Evolutionary conservation across 1,284 basidiomycete genomes (phyloP), one percentile per base, ranked within the genome.

Genomic region (Trametes polyzona): DNA sequence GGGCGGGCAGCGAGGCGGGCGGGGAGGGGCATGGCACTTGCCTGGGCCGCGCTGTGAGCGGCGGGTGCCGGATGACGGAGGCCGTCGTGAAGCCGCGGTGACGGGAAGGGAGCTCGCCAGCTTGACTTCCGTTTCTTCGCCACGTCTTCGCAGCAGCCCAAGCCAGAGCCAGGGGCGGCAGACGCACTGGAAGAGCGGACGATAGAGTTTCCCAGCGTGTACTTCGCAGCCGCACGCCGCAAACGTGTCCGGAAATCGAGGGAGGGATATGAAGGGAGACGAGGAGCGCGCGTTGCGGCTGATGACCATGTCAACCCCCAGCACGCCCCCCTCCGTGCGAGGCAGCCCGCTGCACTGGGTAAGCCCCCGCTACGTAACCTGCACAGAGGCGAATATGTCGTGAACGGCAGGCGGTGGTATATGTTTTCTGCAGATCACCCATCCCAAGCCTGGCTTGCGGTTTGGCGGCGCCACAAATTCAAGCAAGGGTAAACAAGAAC

Each of bases 401-500:
- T 51, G 52, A 26, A 32, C n/a, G n/a, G n/a, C n/a, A n/a, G n/a
- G 46, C 14, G 14, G n/a, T 26, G 16, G 23, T 39, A 54, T 58
- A 24, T 53, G 41, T 46, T 47, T 29, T 36, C 24, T 32, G 48
- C 61, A 66, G 65, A 63, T 69, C 44, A 55, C 70, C 17, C 57
- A 66, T 53, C 70, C 70, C 59, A 71, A 65, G 61, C 70, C 70
- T 30, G 62, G 52, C 48, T 52, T 68, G 52, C 59, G 59, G 54
- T 46, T 65, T 55, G 63, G 62, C 57, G 56, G 47, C 68, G 68
- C 68, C 68, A 65, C 60, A 54, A 56, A 63, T 61, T 63, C 60
- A 67, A 67, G 65, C 66, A 68, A 58, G 54, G 57, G 61, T 63
- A 68, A 66, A 67, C 68, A 72, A 69, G 58, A 58, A 57, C 65